Percentiles rank a stretch among this genome's conserved stretches.
Conservation (phyloP, 805 yeast genomes). For the Kodamaea leandrae region DNA sequence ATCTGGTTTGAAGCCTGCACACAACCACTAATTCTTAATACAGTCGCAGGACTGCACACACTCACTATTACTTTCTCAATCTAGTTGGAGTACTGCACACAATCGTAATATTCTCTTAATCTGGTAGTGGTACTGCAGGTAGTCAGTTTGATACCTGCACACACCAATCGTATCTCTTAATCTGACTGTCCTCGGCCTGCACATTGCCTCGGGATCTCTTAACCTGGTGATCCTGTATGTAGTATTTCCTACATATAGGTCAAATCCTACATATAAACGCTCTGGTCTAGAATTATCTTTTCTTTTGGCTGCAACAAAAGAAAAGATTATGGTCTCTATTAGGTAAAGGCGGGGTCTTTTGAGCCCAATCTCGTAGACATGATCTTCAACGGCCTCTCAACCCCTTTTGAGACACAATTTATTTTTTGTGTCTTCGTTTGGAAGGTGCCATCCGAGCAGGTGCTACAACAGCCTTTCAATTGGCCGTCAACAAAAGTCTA, state of each 20-base stretch:
- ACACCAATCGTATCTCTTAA: not conserved
- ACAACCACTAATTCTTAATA: not conserved
- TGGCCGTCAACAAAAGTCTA: too few species aligned
- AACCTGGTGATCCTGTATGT: not conserved
- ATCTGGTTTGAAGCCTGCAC: not conserved
- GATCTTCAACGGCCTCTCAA: constrained; percentile 7
- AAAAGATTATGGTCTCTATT: not conserved
- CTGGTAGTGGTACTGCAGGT: too few species aligned
- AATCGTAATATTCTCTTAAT: too few species aligned
- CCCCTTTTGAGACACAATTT: not conserved
- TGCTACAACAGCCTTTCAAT: too few species aligned
- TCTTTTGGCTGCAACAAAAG: constrained; percentile 7
- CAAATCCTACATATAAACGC: not conserved
- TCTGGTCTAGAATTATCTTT: constrained; percentile 5
- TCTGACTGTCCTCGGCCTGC: not conserved
- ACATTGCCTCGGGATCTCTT: not conserved
- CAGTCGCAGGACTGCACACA: too few species aligned
- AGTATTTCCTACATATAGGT: not conserved
- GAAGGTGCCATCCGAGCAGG: not conserved
- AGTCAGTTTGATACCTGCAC: too few species aligned
- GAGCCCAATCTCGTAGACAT: not conserved
- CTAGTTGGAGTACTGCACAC: too few species aligned
- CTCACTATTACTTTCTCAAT: too few species aligned
- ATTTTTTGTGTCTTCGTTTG: not conserved
- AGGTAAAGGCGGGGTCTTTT: not conserved